Percentiles rank a stretch among this genome's conserved stretches.
Evolutionary conservation across 192 early-diverging fungal genomes (phyloP).

Genomic region (Oehlia diaphana): DNA sequence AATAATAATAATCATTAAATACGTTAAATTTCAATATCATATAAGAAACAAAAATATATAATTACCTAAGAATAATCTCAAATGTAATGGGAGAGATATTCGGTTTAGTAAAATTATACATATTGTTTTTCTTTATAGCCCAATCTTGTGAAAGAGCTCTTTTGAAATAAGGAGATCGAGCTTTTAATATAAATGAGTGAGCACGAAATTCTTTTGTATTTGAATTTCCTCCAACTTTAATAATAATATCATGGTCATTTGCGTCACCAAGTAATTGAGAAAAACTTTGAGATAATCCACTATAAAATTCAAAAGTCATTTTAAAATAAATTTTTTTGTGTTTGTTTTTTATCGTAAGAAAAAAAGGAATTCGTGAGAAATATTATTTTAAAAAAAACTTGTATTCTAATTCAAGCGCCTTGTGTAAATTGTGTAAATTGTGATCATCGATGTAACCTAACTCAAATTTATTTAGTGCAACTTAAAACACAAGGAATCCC

Average conservation of each 20-base stretch:
- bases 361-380: too few species aligned
- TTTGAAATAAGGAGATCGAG: slow-evolving; percentile 14
- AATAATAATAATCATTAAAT: neutral
- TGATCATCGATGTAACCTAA: too few species aligned
- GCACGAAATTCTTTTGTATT: slow-evolving; percentile 15
- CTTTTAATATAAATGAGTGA: slow-evolving; percentile 2
- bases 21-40: too few species aligned
- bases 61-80: slow-evolving; percentile 19
- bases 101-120: slow-evolving; percentile 20
- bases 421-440: too few species aligned
- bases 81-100: slow-evolving; percentile 22
- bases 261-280: slow-evolving; percentile 7
- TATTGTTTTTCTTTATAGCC: neutral
- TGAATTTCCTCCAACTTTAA: neutral
- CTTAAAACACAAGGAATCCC: too few species aligned
- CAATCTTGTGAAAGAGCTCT: neutral
- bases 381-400: too few species aligned
- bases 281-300: neutral
- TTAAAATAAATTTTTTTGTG: too few species aligned
- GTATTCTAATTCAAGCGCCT: too few species aligned
- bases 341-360: too few species aligned
- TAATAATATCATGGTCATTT: slow-evolving; percentile 19
- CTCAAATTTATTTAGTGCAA: too few species aligned
- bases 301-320: neutral
- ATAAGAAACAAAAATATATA: too few species aligned